phyloP scores from a whole-genome alignment of 2,329 filamentous ascomycete genomes.

The Fonsecaea pugnacius region DNA sequence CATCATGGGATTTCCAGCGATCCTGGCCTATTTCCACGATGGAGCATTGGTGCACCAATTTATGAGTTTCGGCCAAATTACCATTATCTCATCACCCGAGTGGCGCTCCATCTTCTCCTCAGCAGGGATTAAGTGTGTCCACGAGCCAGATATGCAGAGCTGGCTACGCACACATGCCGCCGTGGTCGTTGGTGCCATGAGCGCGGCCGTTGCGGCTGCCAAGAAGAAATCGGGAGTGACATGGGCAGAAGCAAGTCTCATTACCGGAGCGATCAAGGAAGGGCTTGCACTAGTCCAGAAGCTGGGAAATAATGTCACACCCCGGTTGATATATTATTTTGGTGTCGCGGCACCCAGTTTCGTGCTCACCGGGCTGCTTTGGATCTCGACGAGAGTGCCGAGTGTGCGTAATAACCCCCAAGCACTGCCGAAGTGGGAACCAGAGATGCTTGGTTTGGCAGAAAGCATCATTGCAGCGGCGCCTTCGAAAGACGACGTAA shows the following conservation, averaged over 20 bases:
- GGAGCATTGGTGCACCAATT: slow-evolving; percentile 19
- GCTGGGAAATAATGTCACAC: slow-evolving; percentile 20
- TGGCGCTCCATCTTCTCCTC: slow-evolving; percentile 24
- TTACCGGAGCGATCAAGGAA: slow-evolving; percentile 12
- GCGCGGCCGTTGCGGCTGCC: slow-evolving; percentile 17
- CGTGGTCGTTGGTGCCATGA: slow-evolving; percentile 20
- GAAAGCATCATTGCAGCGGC: slow-evolving; percentile 24
- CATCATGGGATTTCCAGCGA: slow-evolving; percentile 22
- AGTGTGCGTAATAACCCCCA: slow-evolving; percentile 22
- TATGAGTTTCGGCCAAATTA: slow-evolving; percentile 14
- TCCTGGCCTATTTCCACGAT: slow-evolving; percentile 16
- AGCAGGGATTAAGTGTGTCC: slow-evolving; percentile 20
- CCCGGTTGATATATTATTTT: slow-evolving; percentile 19
- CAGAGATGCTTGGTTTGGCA: slow-evolving; percentile 19
- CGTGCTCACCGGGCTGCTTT: slow-evolving; percentile 19
- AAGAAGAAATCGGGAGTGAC: slow-evolving; percentile 21
- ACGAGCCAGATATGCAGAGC: slow-evolving; percentile 26
- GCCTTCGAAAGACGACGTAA: slow-evolving; percentile 16
- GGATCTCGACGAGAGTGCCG: slow-evolving; percentile 18
- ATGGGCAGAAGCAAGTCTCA: slow-evolving; percentile 19
- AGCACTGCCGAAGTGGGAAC: slow-evolving; percentile 18
- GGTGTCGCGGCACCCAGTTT: slow-evolving; percentile 21
- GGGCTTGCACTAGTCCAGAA: slow-evolving; percentile 11
- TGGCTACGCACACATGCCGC: slow-evolving; percentile 27
- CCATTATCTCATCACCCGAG: slow-evolving; percentile 23